Base-by-base conservation (phyloP, 176 grass and related monocot genomes). In the Elymus sibiricus region DNA sequence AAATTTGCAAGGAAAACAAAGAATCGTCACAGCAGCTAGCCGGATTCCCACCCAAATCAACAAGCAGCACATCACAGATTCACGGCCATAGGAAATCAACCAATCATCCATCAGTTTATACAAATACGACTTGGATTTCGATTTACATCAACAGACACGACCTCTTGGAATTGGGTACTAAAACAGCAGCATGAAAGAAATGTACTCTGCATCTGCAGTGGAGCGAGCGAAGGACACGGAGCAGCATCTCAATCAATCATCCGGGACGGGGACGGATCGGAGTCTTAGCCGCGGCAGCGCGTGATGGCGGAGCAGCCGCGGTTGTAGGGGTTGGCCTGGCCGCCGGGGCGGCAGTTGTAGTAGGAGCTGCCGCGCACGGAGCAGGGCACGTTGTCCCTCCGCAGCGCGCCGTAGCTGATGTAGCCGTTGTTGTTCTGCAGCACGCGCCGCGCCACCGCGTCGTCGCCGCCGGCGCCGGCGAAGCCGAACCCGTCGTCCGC, bases 291-390 rank as follows among this genome's bases (percentile, higher is more conserved):
- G 85, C 92, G 92, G 90, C 94, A 97, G n/a, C 79, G 75, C 3
- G 90, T 87, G 88, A 94, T 92, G 79, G 85, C 77, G 64, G 78
- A 85, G 83, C 92, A 97, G 15, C 94, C 88, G 70, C 92, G 90
- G 35, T 31, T 47, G 86, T 97, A 94, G 40, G 94, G 94, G 78
- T 97, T 92, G 64, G 76, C 86, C 46, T 83, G 67, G 0, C 51
- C 92, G 7, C 92, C 90, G 14, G 81, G 80, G 15, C 62, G 87
- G 88, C 92, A 97, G 92, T 97, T 97, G 92, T 97, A 97, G 94
- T 97, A 92, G 76, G 94, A 97, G 8, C 88, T 86, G n/a, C 94
- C 94, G 7, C 90, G 80, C 1, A 70, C 53, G 83, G 94, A 92
- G 90, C 94, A 97, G 6, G 94, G 94, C 19, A 79, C 67, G 43